These are phyloP conservation scores for Diaporthe ampelina DNA, from an alignment of 2,329 filamentous ascomycete species.

Conservation along the genomic window DNA sequence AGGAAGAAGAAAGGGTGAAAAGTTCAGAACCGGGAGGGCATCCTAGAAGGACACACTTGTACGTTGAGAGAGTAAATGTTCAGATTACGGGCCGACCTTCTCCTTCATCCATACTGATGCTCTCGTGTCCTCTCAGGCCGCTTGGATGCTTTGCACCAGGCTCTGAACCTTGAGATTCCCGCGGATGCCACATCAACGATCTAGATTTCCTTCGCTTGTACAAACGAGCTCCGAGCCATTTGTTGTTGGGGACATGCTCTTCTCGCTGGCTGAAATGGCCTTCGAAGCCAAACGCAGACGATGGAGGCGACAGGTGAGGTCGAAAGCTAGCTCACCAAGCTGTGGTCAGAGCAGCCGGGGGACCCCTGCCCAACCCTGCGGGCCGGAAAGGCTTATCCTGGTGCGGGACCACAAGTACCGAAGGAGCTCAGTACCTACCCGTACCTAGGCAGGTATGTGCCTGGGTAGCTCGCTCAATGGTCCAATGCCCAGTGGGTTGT, in stretches of 20 bases:
- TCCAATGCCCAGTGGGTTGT: neutral
- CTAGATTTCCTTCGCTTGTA: too few species aligned
- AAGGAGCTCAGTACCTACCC: neutral
- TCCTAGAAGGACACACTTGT: too few species aligned
- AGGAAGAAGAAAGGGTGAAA: too few species aligned
- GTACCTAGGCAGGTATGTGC: neutral
- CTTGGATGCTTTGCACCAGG: neutral
- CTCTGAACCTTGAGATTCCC: too few species aligned
- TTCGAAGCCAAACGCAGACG: neutral
- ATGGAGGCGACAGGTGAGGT: neutral
- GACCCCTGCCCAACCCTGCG: neutral
- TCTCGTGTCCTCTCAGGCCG: too few species aligned
- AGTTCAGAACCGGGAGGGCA: neutral
- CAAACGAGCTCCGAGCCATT: neutral
- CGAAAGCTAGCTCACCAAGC: neutral
- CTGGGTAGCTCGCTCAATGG: too few species aligned
- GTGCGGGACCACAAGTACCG: neutral
- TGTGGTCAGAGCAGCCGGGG: neutral
- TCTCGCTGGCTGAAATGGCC: neutral
- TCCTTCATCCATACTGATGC: neutral
- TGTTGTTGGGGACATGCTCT: slow-evolving; percentile 22
- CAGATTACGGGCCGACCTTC: neutral
- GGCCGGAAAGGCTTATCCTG: slow-evolving; percentile 1
- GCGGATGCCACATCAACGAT: too few species aligned
- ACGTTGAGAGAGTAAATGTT: neutral